Conservation (phyloP, 2,329 filamentous ascomycete species). For the Blastomyces emzantsi region DNA sequence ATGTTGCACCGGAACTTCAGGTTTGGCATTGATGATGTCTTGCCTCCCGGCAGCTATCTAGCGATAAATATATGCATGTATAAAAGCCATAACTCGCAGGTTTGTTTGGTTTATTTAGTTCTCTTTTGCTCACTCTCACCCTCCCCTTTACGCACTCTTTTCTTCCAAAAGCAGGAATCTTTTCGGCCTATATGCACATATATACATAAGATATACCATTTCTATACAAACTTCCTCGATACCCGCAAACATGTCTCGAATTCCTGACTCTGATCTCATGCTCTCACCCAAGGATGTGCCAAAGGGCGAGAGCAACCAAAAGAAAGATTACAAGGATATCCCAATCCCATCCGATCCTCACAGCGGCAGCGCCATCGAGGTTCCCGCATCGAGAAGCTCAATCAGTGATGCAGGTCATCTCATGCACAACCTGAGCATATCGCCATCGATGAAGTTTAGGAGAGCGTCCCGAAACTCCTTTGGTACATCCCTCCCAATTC, state of each 20-base stretch:
- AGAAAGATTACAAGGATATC: constrained; percentile 16
- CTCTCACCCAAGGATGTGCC: background rate
- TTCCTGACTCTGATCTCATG: constrained; percentile 6
- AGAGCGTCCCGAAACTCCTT: constrained; percentile 67
- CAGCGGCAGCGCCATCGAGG: constrained; percentile 51
- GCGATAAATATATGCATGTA: background rate
- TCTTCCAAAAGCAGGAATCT: background rate
- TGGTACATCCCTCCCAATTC: constrained; percentile 63
- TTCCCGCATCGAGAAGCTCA: constrained; percentile 59
- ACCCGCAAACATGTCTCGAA: constrained; percentile 7
- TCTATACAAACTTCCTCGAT: background rate
- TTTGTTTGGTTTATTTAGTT: background rate
- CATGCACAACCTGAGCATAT: constrained; percentile 64
- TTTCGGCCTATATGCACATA: background rate
- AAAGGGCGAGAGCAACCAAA: background rate
- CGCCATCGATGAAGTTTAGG: constrained; percentile 58
- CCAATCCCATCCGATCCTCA: constrained; percentile 37
- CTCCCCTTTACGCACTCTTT: background rate
- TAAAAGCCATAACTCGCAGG: background rate
- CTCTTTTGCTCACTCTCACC: background rate
- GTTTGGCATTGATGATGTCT: background rate
- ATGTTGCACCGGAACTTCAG: background rate
- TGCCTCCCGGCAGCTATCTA: background rate
- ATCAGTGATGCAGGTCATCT: constrained; percentile 59
- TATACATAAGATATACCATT: background rate